Evolutionary conservation across 352 stramenopile genomes (phyloP).

Genomic region (Pythium rhizo-oryzae): DNA sequence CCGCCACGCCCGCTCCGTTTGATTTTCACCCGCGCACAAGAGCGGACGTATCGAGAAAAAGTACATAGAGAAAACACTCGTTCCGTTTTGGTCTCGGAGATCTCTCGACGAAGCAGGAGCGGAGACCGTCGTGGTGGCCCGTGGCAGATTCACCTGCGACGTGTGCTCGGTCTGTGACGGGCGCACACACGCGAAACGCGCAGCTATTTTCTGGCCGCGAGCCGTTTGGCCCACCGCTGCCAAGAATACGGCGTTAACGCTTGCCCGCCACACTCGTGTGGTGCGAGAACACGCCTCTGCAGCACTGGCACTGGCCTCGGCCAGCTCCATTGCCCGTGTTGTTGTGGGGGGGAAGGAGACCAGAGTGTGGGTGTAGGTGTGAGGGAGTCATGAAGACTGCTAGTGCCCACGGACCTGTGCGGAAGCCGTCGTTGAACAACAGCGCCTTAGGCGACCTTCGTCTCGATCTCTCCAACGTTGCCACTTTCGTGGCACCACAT

Average conservation of each 20-base stretch:
- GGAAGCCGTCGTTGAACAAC: constrained; percentile 4
- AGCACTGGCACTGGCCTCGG: too few relatives aligned
- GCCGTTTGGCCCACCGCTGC: too few relatives aligned
- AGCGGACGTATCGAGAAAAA: constrained; percentile 4
- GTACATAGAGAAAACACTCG: constrained; percentile 17
- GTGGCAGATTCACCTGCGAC: neutral
- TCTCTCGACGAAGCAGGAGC: neutral
- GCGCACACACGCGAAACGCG: too few relatives aligned
- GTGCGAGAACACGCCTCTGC: too few relatives aligned
- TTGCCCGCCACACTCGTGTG: too few relatives aligned
- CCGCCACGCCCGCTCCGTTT: neutral
- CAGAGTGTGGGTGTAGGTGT: neutral
- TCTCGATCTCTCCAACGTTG: constrained; percentile 1
- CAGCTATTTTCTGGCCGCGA: too few relatives aligned
- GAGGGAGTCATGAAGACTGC: constrained; percentile 6
- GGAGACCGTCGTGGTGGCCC: neutral
- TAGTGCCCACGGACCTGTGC: neutral
- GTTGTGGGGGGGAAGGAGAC: neutral
- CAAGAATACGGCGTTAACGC: too few relatives aligned
- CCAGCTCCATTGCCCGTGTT: neutral
- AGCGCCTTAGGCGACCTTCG: neutral
- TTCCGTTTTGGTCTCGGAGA: constrained; percentile 1
- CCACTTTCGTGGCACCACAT: neutral
- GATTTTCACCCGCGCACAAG: neutral
- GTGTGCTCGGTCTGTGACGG: neutral